Evolutionary conservation across 2,329 filamentous ascomycete genomes (phyloP).

Genomic region (Botryotinia convoluta): DNA sequence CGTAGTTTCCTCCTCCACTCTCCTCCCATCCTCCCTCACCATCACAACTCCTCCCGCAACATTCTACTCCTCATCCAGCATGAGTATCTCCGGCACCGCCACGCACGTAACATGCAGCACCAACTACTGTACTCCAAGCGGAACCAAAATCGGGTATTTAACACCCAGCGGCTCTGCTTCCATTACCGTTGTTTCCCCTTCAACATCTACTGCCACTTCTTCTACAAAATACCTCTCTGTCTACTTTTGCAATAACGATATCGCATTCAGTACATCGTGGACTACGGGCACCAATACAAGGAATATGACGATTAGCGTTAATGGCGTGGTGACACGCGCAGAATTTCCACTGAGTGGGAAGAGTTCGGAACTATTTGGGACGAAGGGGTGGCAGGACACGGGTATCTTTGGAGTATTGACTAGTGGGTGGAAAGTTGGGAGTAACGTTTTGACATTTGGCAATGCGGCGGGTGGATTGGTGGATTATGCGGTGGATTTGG

Average conservation of each 20-base stretch:
- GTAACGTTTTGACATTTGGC: constrained; percentile 36
- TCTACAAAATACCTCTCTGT: constrained; percentile 25
- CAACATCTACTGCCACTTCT: background rate
- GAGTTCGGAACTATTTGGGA: constrained; percentile 32
- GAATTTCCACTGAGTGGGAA: constrained; percentile 31
- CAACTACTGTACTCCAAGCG: constrained; percentile 29
- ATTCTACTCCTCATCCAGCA: constrained; percentile 50
- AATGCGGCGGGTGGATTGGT: constrained; percentile 38
- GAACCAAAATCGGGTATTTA: constrained; percentile 30
- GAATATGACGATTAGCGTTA: constrained; percentile 33
- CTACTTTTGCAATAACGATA: constrained; percentile 34
- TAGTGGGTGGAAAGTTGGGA: constrained; percentile 26
- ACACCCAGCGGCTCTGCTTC: constrained; percentile 24
- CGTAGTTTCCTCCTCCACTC: constrained; percentile 23
- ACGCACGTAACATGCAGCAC: constrained; percentile 23
- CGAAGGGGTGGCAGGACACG: constrained; percentile 31
- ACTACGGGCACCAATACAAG: constrained; percentile 31
- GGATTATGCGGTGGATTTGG: constrained; percentile 40
- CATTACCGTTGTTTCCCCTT: constrained; percentile 20
- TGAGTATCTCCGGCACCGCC: constrained; percentile 50
- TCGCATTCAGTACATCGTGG: constrained; percentile 30
- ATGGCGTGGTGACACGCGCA: constrained; percentile 27
- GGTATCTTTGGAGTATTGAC: constrained; percentile 30
- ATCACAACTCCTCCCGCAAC: constrained; percentile 29
- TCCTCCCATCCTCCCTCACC: constrained; percentile 16